Evolutionary conservation across 768 basidiomycete species (phyloP).

Genomic region (Leucosporidium creatinivorum): DNA sequence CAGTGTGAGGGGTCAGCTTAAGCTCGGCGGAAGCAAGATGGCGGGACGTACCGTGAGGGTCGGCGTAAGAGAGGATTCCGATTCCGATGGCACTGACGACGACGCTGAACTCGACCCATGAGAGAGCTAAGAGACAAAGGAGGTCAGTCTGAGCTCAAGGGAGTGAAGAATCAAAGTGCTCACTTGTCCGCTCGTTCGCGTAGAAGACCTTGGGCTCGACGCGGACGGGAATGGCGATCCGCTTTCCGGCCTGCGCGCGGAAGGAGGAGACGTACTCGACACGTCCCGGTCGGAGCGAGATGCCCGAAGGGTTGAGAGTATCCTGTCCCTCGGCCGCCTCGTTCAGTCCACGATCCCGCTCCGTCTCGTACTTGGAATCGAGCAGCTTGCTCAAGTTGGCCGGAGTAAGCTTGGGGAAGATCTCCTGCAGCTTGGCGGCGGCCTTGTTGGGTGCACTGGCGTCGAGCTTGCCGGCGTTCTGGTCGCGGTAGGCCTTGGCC

Average conservation of each 20-base stretch:
- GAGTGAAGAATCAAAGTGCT: neutral
- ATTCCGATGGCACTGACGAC: constrained; percentile 85
- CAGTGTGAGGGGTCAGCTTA: constrained; percentile 40
- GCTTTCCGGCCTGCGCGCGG: constrained; percentile 76
- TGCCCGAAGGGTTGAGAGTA: constrained; percentile 13
- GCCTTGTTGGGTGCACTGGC: constrained; percentile 1
- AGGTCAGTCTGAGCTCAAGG: neutral
- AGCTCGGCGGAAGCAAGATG: neutral
- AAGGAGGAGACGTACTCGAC: constrained; percentile 52
- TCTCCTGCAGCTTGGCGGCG: constrained; percentile 31
- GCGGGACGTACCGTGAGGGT: constrained; percentile 26
- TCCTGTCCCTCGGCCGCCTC: constrained; percentile 8
- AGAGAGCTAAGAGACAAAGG: constrained; percentile 47
- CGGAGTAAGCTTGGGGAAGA: constrained; percentile 51
- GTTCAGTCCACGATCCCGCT: constrained; percentile 32
- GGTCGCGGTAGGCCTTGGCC: constrained; percentile 66
- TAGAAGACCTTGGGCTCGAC: constrained; percentile 98
- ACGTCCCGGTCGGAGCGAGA: constrained; percentile 40
- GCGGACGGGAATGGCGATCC: constrained; percentile 86
- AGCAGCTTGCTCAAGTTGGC: constrained; percentile 49
- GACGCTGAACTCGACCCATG: constrained; percentile 82
- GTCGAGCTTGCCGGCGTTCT: neutral
- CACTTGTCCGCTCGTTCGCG: constrained; percentile 81
- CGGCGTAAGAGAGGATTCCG: constrained; percentile 52
- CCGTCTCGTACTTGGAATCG: constrained; percentile 39